A percentile compares a stretch with the other conserved stretches of the same genome.
phyloP scores from a whole-genome alignment of 1,284 basidiomycete species.

The Ganoderma leucocontextum region DNA sequence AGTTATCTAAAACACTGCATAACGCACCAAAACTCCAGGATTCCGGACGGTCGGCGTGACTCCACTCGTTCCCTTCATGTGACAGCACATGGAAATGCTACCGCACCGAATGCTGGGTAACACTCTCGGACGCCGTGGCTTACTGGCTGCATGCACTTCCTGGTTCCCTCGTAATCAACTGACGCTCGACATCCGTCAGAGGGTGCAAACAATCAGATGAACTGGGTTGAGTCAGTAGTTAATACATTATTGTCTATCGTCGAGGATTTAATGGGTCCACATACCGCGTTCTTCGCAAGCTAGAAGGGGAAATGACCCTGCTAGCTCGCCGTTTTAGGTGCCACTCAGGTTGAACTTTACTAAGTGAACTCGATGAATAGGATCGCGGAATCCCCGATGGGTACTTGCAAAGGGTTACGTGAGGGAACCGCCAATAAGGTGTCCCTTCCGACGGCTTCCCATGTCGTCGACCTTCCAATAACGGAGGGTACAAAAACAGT shows the following conservation, averaged over 20 bases:
- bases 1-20: constrained; percentile 3
- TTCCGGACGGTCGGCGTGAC: constrained; percentile 7
- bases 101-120: constrained; percentile 14
- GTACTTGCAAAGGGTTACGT: not conserved
- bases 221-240: not conserved
- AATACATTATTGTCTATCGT: not conserved
- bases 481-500: constrained; percentile 11
- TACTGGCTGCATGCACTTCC: constrained; percentile 7
- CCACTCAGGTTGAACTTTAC: constrained; percentile 1
- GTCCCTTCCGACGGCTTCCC: constrained; percentile 28
- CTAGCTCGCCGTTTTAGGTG: not conserved
- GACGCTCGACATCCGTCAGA: not conserved
- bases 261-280: not conserved
- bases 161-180: constrained; percentile 11
- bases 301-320: constrained; percentile 18
- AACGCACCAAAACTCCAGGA: constrained; percentile 7
- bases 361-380: not conserved
- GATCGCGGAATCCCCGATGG: constrained; percentile 5
- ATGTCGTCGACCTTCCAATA: constrained; percentile 17
- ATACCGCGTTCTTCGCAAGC: not conserved
- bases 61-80: constrained; percentile 13
- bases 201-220: not conserved
- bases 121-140: constrained; percentile 12
- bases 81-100: constrained; percentile 11
- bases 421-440: not conserved